These are phyloP conservation scores for Colletotrichum sp. DNA, from an alignment of 2,329 filamentous ascomycete genomes.

Conservation along the genomic window DNA sequence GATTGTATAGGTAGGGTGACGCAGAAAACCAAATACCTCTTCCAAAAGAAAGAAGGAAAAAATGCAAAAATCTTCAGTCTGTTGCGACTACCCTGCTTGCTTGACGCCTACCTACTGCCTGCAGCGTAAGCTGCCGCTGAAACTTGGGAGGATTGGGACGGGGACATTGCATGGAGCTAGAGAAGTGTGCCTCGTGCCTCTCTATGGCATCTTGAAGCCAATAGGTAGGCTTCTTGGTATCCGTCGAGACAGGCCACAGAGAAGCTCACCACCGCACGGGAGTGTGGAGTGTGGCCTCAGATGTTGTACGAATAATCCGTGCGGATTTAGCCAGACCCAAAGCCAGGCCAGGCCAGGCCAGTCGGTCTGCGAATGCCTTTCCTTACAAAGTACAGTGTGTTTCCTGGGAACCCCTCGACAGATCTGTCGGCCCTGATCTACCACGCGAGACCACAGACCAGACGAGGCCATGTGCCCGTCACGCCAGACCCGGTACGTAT, in stretches of 20 bases:
- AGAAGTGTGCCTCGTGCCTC: conserved; percentile 1
- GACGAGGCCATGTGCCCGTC: conserved; percentile 17
- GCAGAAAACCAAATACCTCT: background rate
- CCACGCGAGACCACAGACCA: conserved; percentile 19
- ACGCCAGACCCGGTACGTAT: background rate
- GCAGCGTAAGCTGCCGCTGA: conserved; percentile 16
- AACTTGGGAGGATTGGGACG: conserved; percentile 7
- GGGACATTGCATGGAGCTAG: conserved; percentile 18
- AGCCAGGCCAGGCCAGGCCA: background rate
- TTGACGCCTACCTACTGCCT: background rate
- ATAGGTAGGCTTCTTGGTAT: background rate
- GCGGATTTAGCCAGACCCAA: background rate
- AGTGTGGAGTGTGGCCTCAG: background rate
- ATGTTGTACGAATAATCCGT: background rate
- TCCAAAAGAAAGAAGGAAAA: background rate
- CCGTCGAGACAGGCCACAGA: background rate
- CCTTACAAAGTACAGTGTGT: background rate
- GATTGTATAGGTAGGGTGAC: background rate
- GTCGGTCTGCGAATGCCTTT: background rate
- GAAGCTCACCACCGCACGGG: background rate
- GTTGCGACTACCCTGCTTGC: background rate
- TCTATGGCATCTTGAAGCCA: background rate
- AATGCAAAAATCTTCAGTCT: background rate
- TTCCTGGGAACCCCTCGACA: background rate
- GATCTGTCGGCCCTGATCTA: conserved; percentile 16